Base-by-base conservation (phyloP, 495 filamentous ascomycete genomes). In the Penicillium manginii region DNA sequence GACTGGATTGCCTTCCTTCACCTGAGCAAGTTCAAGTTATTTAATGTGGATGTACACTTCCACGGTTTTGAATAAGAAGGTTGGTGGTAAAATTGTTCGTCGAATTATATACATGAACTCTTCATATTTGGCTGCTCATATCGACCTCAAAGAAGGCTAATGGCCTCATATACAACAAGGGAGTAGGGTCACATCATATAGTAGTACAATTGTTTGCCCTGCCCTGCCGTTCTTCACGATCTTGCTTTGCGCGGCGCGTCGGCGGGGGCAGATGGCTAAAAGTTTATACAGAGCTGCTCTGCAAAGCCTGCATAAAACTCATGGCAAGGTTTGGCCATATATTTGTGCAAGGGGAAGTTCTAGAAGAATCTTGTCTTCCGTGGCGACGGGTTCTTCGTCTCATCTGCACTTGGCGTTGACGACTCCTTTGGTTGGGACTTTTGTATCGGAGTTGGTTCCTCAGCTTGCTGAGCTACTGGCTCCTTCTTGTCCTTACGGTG, bases 351-450 rank as follows among this genome's bases (percentile, higher is more conserved):
- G 7, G 40, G 1, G 6, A 14, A 26, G 12, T 1, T 23, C 65
- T 55, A 78, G 51, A 75, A 78, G 52, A 78, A 78, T 56, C 69
- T 72, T 35, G 65, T 10, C 39, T 73, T 78, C 18, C 64, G 67
- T 48, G 56, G 71, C 10, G 69, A 55, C 23, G 47, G 22, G 9
- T 48, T 60, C 33, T 58, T 64, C 31, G 56, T 48, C 1, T 65
- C 50, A 19, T 60, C 62, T 37, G 48, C 52, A 50, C 37, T 50
- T 12, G 54, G 47, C 23, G 55, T 47, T 14, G 55, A 55, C 21
- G 40, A 51, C 15, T 64, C 64, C 33, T 72, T 66, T 18, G 17
- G n/a, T n/a, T 43, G 40, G 4, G 17, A 12, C 40, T 43, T 43
- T 43, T 55, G 4, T 54, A 57, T 45, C 8, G 40, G 26, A 29